These are phyloP conservation scores for Crithidia sp. DNA, from an alignment of 208 protist species.

Conservation along the genomic window DNA sequence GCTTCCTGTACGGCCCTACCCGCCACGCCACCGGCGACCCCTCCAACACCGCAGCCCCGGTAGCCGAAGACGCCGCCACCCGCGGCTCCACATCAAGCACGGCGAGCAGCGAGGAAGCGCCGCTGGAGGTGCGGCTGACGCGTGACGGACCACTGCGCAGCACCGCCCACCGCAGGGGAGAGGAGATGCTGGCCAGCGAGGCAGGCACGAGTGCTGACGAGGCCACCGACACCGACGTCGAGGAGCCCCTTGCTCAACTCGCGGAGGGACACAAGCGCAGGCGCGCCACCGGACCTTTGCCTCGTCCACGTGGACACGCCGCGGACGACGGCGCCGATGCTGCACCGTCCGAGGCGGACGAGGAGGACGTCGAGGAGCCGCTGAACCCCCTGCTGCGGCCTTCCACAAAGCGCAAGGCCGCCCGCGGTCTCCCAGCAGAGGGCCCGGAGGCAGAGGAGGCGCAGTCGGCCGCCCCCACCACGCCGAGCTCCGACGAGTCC, in stretches of 20 bases:
- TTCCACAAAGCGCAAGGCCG: not conserved
- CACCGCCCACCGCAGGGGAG: constrained; percentile 2
- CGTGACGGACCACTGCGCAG: constrained; percentile 5
- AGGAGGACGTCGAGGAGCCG: not conserved
- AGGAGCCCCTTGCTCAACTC: constrained; percentile 1
- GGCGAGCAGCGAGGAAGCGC: constrained; percentile 10
- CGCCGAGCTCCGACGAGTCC: not conserved
- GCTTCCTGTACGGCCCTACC: constrained; percentile 13
- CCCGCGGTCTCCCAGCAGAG: not conserved
- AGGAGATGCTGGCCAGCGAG: not conserved
- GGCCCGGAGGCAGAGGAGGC: not conserved
- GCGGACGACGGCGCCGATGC: constrained; percentile 11
- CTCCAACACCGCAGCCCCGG: not conserved
- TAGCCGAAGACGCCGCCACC: not conserved
- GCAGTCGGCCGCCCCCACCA: not conserved
- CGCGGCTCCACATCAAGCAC: not conserved
- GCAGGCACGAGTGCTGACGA: not conserved
- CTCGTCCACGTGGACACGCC: not conserved
- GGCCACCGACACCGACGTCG: not conserved
- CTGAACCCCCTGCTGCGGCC: not conserved
- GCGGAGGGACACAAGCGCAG: not conserved
- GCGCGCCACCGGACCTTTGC: not conserved
- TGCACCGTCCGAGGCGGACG: not conserved
- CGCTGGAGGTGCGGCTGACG: constrained; percentile 5
- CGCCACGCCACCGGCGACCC: constrained; percentile 22